Percentiles rank a stretch among this genome's conserved stretches.
phyloP scores from a whole-genome alignment of 2,329 filamentous ascomycete genomes.

The Trichoderma pleuroti region DNA sequence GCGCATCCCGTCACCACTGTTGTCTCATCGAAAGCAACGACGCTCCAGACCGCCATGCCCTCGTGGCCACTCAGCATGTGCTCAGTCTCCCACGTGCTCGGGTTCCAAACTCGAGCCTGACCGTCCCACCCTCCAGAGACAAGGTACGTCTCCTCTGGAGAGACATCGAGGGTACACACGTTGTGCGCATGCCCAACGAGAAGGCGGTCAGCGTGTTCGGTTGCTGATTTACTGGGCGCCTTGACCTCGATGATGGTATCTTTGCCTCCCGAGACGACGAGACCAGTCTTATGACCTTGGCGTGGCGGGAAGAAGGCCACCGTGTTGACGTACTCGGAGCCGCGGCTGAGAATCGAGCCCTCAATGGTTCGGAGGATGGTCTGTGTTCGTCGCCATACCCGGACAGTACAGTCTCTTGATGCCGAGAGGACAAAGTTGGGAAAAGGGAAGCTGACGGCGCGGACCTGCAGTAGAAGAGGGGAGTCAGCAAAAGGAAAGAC shows the following conservation, averaged over 20 bases:
- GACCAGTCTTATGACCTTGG: conserved; percentile 66
- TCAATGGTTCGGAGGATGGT: conserved; percentile 69
- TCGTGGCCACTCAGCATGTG: conserved; percentile 70
- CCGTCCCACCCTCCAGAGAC: conserved; percentile 94
- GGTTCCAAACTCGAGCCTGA: conserved; percentile 79
- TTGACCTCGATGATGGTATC: conserved; percentile 92
- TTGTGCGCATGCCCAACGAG: conserved; percentile 85
- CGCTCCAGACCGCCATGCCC: conserved; percentile 80
- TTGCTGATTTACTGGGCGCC: conserved; percentile 60
- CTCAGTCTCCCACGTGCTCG: conserved; percentile 80
- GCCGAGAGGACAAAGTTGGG: conserved; percentile 73
- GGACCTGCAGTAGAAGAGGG: conserved; percentile 61
- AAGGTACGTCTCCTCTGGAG: conserved; percentile 66
- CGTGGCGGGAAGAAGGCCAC: conserved; percentile 72
- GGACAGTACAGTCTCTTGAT: conserved; percentile 87
- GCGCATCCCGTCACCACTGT: conserved; percentile 89
- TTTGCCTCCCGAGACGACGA: conserved; percentile 83
- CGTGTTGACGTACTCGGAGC: conserved; percentile 83
- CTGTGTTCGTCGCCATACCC: conserved; percentile 72
- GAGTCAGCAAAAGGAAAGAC: conserved; percentile 19
- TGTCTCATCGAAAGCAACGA: conserved; percentile 74
- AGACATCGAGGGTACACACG: conserved; percentile 80
- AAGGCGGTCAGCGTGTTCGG: conserved; percentile 79
- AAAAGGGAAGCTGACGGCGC: conserved; percentile 74
- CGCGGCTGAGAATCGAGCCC: conserved; percentile 72